Base-by-base conservation (phyloP, 2,329 filamentous ascomycete species). In the Coniochaeta hoffmannii region DNA sequence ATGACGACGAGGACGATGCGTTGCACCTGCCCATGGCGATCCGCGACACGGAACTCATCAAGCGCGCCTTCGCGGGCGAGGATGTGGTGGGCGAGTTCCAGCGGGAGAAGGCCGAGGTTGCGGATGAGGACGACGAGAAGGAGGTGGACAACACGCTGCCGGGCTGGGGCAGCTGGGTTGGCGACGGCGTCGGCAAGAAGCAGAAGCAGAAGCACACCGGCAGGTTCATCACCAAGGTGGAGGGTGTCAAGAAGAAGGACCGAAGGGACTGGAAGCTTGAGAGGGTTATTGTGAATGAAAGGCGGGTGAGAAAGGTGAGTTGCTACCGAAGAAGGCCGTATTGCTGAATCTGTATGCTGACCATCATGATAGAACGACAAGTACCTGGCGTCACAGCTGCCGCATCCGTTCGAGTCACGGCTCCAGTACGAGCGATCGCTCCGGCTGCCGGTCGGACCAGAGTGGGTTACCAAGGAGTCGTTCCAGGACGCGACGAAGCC, bases 401-500 rank as follows among this genome's bases (percentile, higher is more conserved):
- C 94, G 52, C 89, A 95, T 72, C 86, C 86, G n/a, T 97, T 91
- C 71, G 93, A 97, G 77, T 90, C 82, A 28, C 81, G 80, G 62
- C 81, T 88, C 66, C 91, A 97, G 76, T 97, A 97, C 73, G 94
- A 99, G 77, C 79, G 93, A 53, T 89, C 88, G 60, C 76, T 97
- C 57, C 80, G 93, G 44, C 73, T 97, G 62, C 94, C 94, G 1
- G 83, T 97, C 58, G 94, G 94, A 1, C 90, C 88, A 15, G 93
- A 99, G 72, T 99, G 93, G 92, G 85, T 86, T 63, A 97, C 93
- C n/a, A 97, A 96, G 81, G 85, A 90, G 75, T 90, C 88, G 14
- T 94, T 94, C 80, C 92, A 97, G 76, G 84, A 88, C 63, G 83
- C 83, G 58, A 96, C 89, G 57, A 96, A 93, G 80, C 94, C 94